phyloP scores from a whole-genome alignment of 345 rosid genomes.

The Angophora floribunda region DNA sequence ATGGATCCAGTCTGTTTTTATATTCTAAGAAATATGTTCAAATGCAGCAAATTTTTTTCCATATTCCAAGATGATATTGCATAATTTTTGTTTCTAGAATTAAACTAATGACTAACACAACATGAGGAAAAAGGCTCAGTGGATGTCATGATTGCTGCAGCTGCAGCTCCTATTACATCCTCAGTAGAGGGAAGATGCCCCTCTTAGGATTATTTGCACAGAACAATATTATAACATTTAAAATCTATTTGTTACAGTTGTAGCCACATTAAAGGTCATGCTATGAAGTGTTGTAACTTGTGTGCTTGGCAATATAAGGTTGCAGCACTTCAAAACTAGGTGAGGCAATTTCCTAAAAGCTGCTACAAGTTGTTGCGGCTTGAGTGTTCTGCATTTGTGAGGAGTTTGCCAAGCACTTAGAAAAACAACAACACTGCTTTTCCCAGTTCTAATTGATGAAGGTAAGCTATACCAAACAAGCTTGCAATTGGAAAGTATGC shows the following conservation, averaged over 20 bases:
- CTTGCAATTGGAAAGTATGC: not conserved
- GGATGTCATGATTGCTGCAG: not conserved
- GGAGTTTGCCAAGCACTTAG: not conserved
- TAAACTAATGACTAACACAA: not conserved
- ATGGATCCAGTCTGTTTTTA: not conserved
- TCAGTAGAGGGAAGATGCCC: not conserved
- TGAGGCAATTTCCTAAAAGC: not conserved
- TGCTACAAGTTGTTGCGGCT: not conserved
- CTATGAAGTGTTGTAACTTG: not conserved
- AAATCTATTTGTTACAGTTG: not conserved
- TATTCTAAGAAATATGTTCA: not conserved
- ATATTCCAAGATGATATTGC: not conserved
- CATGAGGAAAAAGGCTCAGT: not conserved
- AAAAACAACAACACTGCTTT: not conserved
- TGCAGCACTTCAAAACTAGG: not conserved
- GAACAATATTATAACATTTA: not conserved
- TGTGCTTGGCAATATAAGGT: not conserved
- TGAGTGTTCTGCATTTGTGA: not conserved
- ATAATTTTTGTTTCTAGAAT: not conserved
- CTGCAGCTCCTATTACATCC: not conserved
- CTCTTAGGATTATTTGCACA: not conserved
- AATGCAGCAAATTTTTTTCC: not conserved
- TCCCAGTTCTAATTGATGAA: not conserved
- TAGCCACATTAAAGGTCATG: not conserved
- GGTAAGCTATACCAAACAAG: slow-evolving; percentile 2